Evolutionary conservation across 805 yeast species (phyloP), one percentile per base, ranked within the genome.

Genomic region (Helenozyma rhizophorensis): DNA sequence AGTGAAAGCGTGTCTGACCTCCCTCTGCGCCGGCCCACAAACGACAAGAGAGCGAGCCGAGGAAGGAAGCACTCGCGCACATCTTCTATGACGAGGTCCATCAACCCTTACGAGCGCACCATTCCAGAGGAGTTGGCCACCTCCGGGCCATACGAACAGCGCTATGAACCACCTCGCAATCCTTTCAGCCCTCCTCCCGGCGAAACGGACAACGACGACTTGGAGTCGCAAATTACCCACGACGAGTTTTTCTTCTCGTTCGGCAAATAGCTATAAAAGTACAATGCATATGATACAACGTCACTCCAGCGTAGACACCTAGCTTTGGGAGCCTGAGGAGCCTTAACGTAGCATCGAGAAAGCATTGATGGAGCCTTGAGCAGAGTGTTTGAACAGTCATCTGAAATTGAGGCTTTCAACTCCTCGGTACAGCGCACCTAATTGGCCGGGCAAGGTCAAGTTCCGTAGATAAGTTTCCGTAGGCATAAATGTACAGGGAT

Each of bases 181-280:
- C 12, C 10, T n/a, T 21, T n/a, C 27, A 32, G 30, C 30, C 25
- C 21, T 23, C 8, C 16, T n/a, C 25, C 11, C 11, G 8, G 6
- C 32, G 22, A 6, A 17, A 5, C 16, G 8, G 32, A 25, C 21
- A 18, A 27, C 10, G 14, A 14, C 11, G 40, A 37, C 23, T 28
- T 37, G 14, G 33, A 24, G 25, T 37, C 42, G 14, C 32, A 35
- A 16, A 9, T 30, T n/a, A 29, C 44, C 6, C 19, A 32, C 11
- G 44, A 37, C 28, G 44, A 42, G 25, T 42, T 39, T 14, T 24
- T 39, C 27, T 42, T 42, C 14, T 23, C 33, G 7, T 42, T 42
- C 26, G 41, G 34, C 14, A 13, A 27, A 8, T 5, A 17, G 5
- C 19, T 17, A 17, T 17, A 8, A 17, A 17, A 17, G 7, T 6